Base-by-base conservation (phyloP, 176 grass and related monocot genomes). In the Phragmites australis region DNA sequence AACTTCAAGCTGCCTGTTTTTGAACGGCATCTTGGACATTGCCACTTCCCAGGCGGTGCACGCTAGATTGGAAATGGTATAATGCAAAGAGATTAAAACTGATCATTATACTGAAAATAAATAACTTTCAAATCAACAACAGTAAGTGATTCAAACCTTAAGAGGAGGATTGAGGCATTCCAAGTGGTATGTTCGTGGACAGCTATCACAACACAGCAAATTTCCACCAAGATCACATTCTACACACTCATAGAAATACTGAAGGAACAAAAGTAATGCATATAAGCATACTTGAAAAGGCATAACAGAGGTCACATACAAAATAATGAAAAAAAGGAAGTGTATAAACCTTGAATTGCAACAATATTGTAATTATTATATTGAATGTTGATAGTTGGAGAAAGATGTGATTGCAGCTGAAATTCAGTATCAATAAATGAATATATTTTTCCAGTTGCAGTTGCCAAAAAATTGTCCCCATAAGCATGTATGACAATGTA, bases 241-340 rank as follows among this genome's bases (percentile, higher is more conserved):
- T 76, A 89, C 93, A 31, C 96, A 99, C 70, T 99, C 96, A 42
- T 83, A 99, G 84, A 95, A 99, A 81, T 93, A 90, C 96, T 99
- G 88, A 84, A 89, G 58, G 48, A 82, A 81, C 63, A 86, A 82
- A 79, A 65, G 39, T n/a, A 80, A 78, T 48, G 19, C 44, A 31
- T 6, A 53, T 66, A 72, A 85, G 66, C 59, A 69, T 50, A 79
- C 40, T 73, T 79, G 41, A 50, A 81, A 70, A 77, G 23, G 61
- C 25, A 60, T 30, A 26, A 72, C 11, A 34, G n/a, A 68, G 21
- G 52, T 70, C 64, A 46, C 13, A 74, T 86, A 81, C 27, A 65
- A 74, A 79, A 68, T 37, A 81, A 61, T 76, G 29, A 16, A 18
- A 70, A 70, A 72, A 80, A 63, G 74, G 3, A 65, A 63, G 46